These are phyloP conservation scores for Syzygium malaccense DNA, from an alignment of 441 rosid species.

Conservation along the genomic window DNA sequence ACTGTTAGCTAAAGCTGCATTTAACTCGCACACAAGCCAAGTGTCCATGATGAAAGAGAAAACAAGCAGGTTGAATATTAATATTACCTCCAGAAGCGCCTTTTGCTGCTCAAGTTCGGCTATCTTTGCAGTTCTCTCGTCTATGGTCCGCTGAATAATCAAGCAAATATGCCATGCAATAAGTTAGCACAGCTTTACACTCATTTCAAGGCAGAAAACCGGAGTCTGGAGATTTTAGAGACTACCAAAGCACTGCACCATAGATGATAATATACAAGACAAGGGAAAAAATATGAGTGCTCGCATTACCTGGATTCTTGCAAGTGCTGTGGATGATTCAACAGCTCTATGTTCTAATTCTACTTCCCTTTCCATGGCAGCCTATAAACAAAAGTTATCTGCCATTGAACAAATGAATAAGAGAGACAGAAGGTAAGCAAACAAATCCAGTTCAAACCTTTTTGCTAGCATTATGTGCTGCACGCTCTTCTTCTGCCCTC, in stretches of 20 bases:
- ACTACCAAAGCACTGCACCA: not conserved
- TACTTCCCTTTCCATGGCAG: slow-evolving; percentile 96
- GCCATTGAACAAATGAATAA: not conserved
- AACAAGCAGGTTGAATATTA: not conserved
- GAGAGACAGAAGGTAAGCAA: slow-evolving; percentile 1
- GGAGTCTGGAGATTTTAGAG: not conserved
- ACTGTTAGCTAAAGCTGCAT: slow-evolving; percentile 8
- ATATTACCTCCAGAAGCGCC: slow-evolving; percentile 87
- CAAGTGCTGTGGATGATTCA: slow-evolving; percentile 88
- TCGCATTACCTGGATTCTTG: slow-evolving; percentile 81
- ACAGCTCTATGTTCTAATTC: slow-evolving; percentile 95
- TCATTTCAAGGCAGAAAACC: not conserved
- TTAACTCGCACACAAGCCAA: not conserved
- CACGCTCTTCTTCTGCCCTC: slow-evolving; percentile 94
- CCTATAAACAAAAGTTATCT: slow-evolving; percentile 40
- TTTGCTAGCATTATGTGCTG: slow-evolving; percentile 90
- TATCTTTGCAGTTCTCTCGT: slow-evolving; percentile 84
- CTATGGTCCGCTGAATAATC: slow-evolving; percentile 68
- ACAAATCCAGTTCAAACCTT: slow-evolving; percentile 42
- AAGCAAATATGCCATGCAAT: slow-evolving; percentile 2
- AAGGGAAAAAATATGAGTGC: not conserved
- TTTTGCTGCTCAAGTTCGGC: slow-evolving; percentile 92
- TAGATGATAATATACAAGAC: not conserved
- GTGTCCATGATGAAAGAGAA: not conserved
- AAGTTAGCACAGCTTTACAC: not conserved